Percentiles rank a stretch among this genome's conserved stretches.
Conservation (phyloP, 2,329 filamentous ascomycete genomes). For the Corinectria fuckeliana region DNA sequence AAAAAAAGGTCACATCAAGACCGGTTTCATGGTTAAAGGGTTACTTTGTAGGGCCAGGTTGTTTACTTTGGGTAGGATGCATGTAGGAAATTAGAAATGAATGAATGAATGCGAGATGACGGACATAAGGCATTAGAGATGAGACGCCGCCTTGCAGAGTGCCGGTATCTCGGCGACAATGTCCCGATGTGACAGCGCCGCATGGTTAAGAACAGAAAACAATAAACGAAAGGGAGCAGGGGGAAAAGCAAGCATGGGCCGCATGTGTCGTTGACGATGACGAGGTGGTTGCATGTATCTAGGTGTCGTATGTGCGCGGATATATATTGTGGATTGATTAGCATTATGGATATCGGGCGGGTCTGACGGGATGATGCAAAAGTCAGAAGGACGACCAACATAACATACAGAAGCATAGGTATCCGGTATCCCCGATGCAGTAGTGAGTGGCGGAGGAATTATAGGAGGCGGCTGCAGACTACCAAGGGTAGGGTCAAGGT, state of each 20-base stretch:
- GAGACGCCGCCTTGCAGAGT: background rate
- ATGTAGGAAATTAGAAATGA: background rate
- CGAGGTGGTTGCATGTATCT: constrained; percentile 1
- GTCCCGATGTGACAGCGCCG: background rate
- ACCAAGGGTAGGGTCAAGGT: background rate
- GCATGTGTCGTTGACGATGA: constrained; percentile 1
- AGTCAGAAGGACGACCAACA: background rate
- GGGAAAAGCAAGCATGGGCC: background rate
- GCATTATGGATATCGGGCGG: background rate
- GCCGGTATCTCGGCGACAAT: constrained; percentile 10
- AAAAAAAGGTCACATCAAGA: background rate
- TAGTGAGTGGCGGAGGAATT: background rate
- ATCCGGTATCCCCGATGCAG: background rate
- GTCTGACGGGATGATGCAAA: background rate
- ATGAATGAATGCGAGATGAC: constrained; percentile 5
- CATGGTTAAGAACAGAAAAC: background rate
- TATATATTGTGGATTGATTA: background rate
- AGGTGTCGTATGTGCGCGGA: constrained; percentile 2
- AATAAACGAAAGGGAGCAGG: background rate
- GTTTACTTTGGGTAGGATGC: constrained; percentile 1
- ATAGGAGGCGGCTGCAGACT: background rate
- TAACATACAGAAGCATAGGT: background rate
- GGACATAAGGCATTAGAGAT: background rate
- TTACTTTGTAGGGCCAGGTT: background rate
- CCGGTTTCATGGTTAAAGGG: constrained; percentile 9